Evolutionary conservation across 176 grass and related monocot genomes (phyloP).

Genomic region (Lolium rigidum): DNA sequence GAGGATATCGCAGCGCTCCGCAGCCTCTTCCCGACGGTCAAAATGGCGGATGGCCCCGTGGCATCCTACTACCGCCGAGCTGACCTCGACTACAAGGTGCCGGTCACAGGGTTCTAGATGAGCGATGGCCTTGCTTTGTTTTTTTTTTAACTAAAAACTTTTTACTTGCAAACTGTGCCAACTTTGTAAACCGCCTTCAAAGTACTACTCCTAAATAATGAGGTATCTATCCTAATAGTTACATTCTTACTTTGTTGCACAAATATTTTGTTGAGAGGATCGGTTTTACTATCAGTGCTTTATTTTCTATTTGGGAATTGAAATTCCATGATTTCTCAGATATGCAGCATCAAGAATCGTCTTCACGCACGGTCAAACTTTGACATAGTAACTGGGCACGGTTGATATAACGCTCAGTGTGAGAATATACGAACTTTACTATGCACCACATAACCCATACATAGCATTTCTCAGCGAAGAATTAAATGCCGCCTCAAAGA

Average conservation of each 20-base stretch:
- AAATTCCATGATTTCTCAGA: neutral
- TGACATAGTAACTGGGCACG: too few relatives aligned
- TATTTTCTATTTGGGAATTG: neutral
- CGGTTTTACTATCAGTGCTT: too few relatives aligned
- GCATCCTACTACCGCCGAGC: neutral
- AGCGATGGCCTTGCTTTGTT: neutral
- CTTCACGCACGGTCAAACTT: too few relatives aligned
- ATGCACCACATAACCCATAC: neutral
- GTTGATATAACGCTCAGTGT: too few relatives aligned
- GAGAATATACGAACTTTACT: too few relatives aligned
- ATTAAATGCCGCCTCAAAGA: neutral
- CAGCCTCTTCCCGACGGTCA: neutral
- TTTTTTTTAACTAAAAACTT: neutral
- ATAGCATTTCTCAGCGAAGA: constrained; percentile 9
- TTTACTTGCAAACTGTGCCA: neutral
- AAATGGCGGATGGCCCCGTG: neutral
- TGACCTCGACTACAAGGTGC: neutral
- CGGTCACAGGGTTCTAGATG: neutral
- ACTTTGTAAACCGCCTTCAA: neutral
- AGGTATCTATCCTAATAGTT: neutral
- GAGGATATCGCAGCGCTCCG: neutral
- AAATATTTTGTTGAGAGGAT: too few relatives aligned
- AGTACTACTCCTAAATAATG: neutral
- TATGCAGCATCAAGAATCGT: neutral
- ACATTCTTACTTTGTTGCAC: too few relatives aligned